These are phyloP conservation scores for Globisporangium recalcitrans DNA, from an alignment of 352 stramenopile genomes.

Conservation along the genomic window DNA sequence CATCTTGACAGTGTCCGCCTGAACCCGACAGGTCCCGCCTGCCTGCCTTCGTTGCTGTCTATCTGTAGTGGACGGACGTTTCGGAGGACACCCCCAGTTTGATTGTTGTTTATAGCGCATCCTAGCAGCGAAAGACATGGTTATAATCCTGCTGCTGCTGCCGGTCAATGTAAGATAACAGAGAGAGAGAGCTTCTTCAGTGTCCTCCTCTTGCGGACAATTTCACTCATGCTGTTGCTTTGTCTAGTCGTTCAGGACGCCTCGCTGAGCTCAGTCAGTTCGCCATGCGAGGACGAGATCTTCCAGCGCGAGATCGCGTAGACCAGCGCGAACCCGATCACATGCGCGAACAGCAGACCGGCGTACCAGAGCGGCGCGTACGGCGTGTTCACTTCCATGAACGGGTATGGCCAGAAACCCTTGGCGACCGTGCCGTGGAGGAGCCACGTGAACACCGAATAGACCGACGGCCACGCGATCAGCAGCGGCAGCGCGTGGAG, in stretches of 20 bases:
- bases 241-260: neutral
- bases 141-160: slow-evolving; percentile 3
- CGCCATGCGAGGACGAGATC: neutral
- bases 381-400: slow-evolving; percentile 65
- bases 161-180: slow-evolving; percentile 1
- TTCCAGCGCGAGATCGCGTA: slow-evolving; percentile 49
- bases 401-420: slow-evolving; percentile 81
- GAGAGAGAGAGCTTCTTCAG: neutral
- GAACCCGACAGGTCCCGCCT: neutral
- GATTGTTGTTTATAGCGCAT: slow-evolving; percentile 9
- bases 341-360: slow-evolving; percentile 45
- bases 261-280: neutral
- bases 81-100: neutral
- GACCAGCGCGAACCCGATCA: slow-evolving; percentile 32
- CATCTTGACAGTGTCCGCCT: slow-evolving; percentile 10
- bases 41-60: neutral
- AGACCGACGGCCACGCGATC: slow-evolving; percentile 55
- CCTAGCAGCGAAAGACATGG: neutral
- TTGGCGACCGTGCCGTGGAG: slow-evolving; percentile 59
- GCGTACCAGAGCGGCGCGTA: slow-evolving; percentile 72
- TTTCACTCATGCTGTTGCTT: neutral
- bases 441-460: slow-evolving; percentile 74
- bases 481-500: slow-evolving; percentile 51
- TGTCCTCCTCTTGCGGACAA: neutral
- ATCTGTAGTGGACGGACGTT: neutral